phyloP scores from a whole-genome alignment of 2,329 filamentous ascomycete species.

The Penicillium sp. region DNA sequence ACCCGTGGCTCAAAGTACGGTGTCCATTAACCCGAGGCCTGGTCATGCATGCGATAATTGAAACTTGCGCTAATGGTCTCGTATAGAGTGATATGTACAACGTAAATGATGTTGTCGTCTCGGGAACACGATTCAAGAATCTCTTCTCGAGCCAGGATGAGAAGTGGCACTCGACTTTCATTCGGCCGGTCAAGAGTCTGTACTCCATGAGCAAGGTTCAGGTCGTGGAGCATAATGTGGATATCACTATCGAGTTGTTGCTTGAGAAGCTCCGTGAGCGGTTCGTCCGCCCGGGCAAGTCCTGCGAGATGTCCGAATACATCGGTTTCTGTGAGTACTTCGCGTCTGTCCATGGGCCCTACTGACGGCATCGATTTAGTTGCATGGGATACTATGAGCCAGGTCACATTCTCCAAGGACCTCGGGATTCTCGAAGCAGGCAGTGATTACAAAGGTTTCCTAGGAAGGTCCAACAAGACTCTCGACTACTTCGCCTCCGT shows the following conservation, averaged over 20 bases:
- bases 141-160: constrained; percentile 28
- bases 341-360: neutral
- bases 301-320: constrained; percentile 44
- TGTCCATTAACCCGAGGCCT: neutral
- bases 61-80: neutral
- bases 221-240: constrained; percentile 26
- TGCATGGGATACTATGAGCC: constrained; percentile 23
- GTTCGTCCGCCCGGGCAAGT: constrained; percentile 24
- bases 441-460: constrained; percentile 17
- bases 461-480: constrained; percentile 13
- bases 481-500: constrained; percentile 25
- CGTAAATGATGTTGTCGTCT: constrained; percentile 25
- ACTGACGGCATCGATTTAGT: neutral
- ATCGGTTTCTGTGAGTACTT: constrained; percentile 24
- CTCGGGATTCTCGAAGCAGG: constrained; percentile 25
- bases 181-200: constrained; percentile 22
- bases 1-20: constrained; percentile 21
- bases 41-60: neutral
- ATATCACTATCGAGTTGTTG: constrained; percentile 25
- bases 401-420: constrained; percentile 22
- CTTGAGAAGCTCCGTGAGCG: constrained; percentile 21
- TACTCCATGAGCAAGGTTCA: constrained; percentile 29
- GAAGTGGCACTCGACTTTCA: constrained; percentile 25
- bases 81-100: constrained; percentile 29
- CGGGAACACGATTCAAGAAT: constrained; percentile 25